Base-by-base conservation (phyloP, 1,139 yeast species). In the Hansenula sp. region DNA sequence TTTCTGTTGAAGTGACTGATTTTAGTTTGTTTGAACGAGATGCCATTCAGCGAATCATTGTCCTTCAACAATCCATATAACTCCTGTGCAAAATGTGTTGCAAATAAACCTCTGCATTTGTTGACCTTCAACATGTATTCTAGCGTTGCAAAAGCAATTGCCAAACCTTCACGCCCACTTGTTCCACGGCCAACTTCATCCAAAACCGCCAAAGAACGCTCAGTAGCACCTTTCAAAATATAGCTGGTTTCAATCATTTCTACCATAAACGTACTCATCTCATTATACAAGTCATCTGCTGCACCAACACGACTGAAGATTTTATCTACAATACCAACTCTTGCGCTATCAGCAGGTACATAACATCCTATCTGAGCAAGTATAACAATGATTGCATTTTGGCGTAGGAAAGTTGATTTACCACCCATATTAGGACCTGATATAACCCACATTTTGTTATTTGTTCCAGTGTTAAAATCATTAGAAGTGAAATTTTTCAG, bases 401-500 rank as follows among this genome's bases (percentile, higher is more conserved):
- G 97, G 36, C 97, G 73, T 38, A 92, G 64, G 54, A 78, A 92
- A 0, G 97, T 90, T 34, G 96, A 85, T 56, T 92, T 92, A 0
- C 98, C 98, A 4, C 97, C 97, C 97, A 92, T 92, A 57, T 92
- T 92, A 1, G 97, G 97, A 0, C 98, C 98, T 0, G 96, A 82
- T 6, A 92, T 79, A 9, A 92, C 71, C 90, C 95, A 86, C 13
- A 72, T 51, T 11, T 61, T 55, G 2, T 62, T 55, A 5, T 56
- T 47, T 0, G 63, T 59, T 3, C 68, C 49, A 10, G 79, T 55
- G 1, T 62, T 50, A 50, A 86, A 77, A 53, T 82, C 79, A 57
- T 92, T 92, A 0, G 83, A 68, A 1, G 75, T 75, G 56, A 89
- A 92, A 44, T 72, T 71, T 20, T 42, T 61, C 50, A 50, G 44